Conservation (phyloP, 2,329 filamentous ascomycete genomes). For the Gaeumannomyces sp. region DNA sequence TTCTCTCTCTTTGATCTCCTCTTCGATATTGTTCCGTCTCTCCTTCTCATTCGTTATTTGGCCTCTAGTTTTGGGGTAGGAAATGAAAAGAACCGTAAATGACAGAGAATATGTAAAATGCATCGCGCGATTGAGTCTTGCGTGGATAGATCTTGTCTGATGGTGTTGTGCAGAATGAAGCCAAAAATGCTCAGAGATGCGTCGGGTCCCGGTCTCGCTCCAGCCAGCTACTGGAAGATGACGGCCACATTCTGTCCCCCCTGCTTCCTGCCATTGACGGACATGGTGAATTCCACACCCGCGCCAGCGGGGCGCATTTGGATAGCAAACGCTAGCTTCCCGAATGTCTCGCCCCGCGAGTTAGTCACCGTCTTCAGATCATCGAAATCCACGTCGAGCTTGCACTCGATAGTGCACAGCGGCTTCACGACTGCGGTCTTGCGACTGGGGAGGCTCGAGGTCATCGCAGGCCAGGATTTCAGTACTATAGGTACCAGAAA, state of each 20-base stretch:
- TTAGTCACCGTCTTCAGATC: neutral
- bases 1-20: no score
- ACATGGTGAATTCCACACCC: constrained; percentile 12
- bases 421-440: neutral
- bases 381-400: neutral
- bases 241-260: neutral
- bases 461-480: neutral
- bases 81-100: no score
- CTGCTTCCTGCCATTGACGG: constrained; percentile 9
- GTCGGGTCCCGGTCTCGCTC: neutral
- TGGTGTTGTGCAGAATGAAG: no score
- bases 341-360: neutral
- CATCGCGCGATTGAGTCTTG: no score
- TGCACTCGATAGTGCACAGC: neutral
- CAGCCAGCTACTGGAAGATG: neutral
- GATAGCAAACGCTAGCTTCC: constrained; percentile 11
- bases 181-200: no score
- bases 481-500: neutral
- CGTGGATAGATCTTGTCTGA: no score
- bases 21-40: no score
- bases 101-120: no score
- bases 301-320: constrained; percentile 14
- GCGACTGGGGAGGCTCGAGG: neutral
- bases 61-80: no score
- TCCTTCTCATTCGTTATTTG: no score